Percentiles rank a stretch among this genome's conserved stretches.
phyloP scores from a whole-genome alignment of 441 rosid species.

The Corymbia citriodora region DNA sequence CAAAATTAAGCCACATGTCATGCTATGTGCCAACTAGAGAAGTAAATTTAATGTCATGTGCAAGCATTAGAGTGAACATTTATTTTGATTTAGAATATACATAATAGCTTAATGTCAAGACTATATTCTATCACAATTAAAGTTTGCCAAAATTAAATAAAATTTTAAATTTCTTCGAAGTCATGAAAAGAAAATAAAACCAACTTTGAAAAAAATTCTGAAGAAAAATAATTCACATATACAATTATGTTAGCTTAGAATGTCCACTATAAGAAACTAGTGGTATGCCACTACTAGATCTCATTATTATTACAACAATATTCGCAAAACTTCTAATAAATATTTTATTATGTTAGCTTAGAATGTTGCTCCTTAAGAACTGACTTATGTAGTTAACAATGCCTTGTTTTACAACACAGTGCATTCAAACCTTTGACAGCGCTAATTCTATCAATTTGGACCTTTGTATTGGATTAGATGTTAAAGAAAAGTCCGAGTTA shows the following conservation, averaged over 20 bases:
- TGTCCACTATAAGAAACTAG: not conserved
- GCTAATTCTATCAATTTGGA: not conserved
- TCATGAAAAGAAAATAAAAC: too few relatives aligned
- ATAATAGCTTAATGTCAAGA: not conserved
- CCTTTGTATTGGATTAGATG: too few relatives aligned
- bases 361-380: not conserved
- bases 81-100: not conserved
- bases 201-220: too few relatives aligned
- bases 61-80: accelerated
- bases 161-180: too few relatives aligned
- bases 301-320: not conserved
- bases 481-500: too few relatives aligned
- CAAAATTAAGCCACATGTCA: not conserved
- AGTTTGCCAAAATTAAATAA: not conserved
- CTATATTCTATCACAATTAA: not conserved
- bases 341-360: not conserved
- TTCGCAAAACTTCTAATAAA: not conserved
- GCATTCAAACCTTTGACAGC: not conserved
- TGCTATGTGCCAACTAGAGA: not conserved
- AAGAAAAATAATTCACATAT: not conserved
- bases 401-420: not conserved
- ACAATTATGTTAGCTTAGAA: too few relatives aligned
- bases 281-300: not conserved
- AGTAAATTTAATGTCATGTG: not conserved
- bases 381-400: too few relatives aligned